Conservation (phyloP, 2,329 filamentous ascomycete species). For the Monosporascus cannonballus region DNA sequence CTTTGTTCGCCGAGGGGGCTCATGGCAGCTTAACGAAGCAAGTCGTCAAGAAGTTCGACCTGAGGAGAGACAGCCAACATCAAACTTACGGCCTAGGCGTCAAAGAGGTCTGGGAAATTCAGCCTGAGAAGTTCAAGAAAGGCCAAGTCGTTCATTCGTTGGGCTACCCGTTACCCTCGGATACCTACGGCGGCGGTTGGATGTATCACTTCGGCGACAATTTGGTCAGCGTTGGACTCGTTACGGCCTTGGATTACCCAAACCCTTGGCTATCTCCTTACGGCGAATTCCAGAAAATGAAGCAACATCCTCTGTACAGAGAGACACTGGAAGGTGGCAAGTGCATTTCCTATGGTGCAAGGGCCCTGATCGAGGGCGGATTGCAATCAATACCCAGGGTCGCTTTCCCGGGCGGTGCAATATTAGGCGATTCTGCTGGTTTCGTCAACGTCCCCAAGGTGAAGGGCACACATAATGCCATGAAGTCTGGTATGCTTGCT, state of each 20-base stretch:
- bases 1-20: constrained; percentile 89
- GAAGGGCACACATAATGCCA: constrained; percentile 96
- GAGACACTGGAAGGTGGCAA: constrained; percentile 89
- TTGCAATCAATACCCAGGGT: constrained; percentile 98
- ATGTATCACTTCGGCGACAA: constrained; percentile 99
- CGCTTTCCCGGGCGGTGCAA: constrained; percentile 88
- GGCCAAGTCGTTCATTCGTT: constrained; percentile 84
- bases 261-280: constrained; percentile 98
- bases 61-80: constrained; percentile 80
- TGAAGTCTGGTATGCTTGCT: constrained; percentile 95
- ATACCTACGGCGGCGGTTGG: constrained; percentile 96
- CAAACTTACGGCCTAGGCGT: constrained; percentile 94
- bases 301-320: constrained; percentile 89
- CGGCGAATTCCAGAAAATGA: constrained; percentile 95
- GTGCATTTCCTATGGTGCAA: constrained; percentile 92
- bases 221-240: constrained; percentile 83
- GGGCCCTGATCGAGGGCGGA: constrained; percentile 87
- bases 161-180: constrained; percentile 81
- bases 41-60: constrained; percentile 87
- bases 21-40: constrained; percentile 95
- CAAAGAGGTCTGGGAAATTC: constrained; percentile 97
- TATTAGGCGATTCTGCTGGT: constrained; percentile 93
- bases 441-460: constrained; percentile 98
- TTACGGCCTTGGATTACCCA: constrained; percentile 89
- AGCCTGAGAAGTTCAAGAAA: constrained; percentile 84